Conservation (phyloP, 192 early-diverging fungal genomes). For the Piromyces finnis region DNA sequence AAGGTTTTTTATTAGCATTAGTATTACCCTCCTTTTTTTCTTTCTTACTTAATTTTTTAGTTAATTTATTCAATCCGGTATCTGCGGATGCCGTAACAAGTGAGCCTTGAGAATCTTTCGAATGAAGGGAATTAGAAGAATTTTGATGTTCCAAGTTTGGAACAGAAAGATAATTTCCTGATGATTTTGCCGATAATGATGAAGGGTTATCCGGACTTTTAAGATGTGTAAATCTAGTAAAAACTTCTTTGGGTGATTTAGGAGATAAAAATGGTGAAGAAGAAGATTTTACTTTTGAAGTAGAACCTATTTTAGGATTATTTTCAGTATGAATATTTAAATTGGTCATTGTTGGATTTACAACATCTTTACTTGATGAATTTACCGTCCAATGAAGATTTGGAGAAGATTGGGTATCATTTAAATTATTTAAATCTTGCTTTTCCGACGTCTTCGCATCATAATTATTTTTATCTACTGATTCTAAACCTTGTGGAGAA, state of each 20-base stretch:
- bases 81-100: background rate
- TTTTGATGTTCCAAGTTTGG: background rate
- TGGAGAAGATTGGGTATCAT: background rate
- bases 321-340: no score
- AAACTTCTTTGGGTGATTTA: background rate
- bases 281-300: background rate
- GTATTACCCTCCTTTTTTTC: background rate
- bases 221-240: background rate
- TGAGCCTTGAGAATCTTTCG: no score
- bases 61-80: background rate
- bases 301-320: no score
- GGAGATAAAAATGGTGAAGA: background rate
- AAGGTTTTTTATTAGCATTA: background rate
- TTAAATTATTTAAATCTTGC: background rate
- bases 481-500: background rate
- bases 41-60: background rate
- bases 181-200: background rate
- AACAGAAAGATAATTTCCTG: background rate
- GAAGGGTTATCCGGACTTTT: background rate
- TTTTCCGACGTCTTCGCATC: background rate
- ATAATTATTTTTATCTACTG: background rate
- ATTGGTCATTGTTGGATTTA: no score
- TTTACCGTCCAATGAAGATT: background rate
- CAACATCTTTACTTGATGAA: no score
- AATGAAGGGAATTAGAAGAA: background rate